Conservation (phyloP, 768 basidiomycete species). For the Fibroporia radiculosa region DNA sequence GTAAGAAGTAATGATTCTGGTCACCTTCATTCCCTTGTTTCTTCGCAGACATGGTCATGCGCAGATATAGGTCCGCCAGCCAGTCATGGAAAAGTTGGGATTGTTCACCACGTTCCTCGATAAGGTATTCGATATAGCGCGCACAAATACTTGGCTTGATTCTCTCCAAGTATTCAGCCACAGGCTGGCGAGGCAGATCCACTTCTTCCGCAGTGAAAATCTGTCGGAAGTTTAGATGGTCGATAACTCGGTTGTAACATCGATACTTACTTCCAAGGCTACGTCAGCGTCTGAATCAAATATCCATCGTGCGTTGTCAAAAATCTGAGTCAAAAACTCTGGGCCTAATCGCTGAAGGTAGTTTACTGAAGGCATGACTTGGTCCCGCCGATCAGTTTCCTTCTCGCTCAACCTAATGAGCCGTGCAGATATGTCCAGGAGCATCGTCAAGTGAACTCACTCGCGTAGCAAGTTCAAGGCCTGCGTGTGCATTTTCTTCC, state of each 20-base stretch:
- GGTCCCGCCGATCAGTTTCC: constrained; percentile 70
- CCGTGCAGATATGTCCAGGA: not conserved
- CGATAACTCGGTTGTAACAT: too few relatives aligned
- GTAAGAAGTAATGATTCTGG: constrained; percentile 6
- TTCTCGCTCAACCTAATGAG: constrained; percentile 65
- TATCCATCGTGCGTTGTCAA: constrained; percentile 78
- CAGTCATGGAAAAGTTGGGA: constrained; percentile 76
- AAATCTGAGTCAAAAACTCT: constrained; percentile 73
- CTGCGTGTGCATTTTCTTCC: constrained; percentile 91
- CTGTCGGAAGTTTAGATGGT: constrained; percentile 34
- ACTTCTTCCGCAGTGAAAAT: constrained; percentile 95
- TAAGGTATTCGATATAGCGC: constrained; percentile 80
- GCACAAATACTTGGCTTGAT: constrained; percentile 63
- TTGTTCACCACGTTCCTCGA: constrained; percentile 65
- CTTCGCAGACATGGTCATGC: constrained; percentile 52
- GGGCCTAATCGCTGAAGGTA: constrained; percentile 90
- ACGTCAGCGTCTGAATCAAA: constrained; percentile 66
- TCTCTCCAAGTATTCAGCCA: constrained; percentile 71
- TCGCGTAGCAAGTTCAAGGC: constrained; percentile 78
- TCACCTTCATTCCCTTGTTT: constrained; percentile 51
- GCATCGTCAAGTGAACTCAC: constrained; percentile 38
- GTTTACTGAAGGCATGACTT: constrained; percentile 73
- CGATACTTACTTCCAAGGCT: constrained; percentile 61
- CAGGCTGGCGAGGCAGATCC: constrained; percentile 72
- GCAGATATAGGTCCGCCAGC: constrained; percentile 80